Evolutionary conservation across 2,329 filamentous ascomycete species (phyloP), one percentile per base, ranked within the genome.

Genomic region (Penicillium sp.): DNA sequence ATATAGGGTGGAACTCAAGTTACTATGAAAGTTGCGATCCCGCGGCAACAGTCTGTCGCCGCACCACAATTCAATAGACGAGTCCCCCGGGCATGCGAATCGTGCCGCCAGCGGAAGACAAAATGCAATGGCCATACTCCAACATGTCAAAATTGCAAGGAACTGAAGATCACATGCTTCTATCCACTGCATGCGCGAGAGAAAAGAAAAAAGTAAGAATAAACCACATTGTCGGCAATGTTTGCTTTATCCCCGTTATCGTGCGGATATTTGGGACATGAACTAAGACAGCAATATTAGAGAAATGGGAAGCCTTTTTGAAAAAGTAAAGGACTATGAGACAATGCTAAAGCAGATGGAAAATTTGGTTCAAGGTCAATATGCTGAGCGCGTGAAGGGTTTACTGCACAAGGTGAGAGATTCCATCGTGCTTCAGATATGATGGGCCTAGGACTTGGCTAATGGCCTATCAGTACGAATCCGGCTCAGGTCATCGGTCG

Each of bases 81-180:
- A 23, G 69, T 71, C 29, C 63, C 68, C n/a, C 58, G 69, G 41
- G 74, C 75, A 13, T 77, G 75, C 45, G 72, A 76, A 60, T 70
- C 73, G 18, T 77, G 75, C 53, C 67, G 72, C 13, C 66, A 68
- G 43, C 64, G 74, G 16, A 77, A 77, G 59, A 75, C 69, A n/a
- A 77, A 76, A 62, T 77, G 75, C 58, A 73, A 70, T 52, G 75
- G 75, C 9, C 72, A 75, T 52, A 69, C 68, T 11, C 75, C 75
- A 2, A 58, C 68, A 32, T 77, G 75, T 52, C 61, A 68, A 43
- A 72, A 76, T 53, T 77, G 75, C 46, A 65, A 67, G 50, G 72
- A 76, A 39, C 61, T 74, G 38, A 68, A 69, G 39, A 63, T 71
- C 32, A 38, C 49, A 11, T 77, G 75, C 62, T 64, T 66, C 18